phyloP scores from a whole-genome alignment of 257 asterid species.

The Rauvolfia tetraphylla region DNA sequence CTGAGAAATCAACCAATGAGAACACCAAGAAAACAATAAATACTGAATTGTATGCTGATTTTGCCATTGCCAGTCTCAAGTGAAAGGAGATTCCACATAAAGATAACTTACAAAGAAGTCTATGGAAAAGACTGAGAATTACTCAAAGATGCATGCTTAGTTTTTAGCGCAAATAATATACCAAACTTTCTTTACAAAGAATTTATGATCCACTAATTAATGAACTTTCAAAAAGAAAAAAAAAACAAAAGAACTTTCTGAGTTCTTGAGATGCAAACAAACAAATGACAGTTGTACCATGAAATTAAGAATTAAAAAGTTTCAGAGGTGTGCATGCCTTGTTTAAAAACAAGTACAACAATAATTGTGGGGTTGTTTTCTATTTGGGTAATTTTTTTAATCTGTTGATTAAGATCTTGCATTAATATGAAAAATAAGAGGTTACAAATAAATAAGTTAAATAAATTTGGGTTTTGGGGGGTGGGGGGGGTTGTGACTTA shows the following conservation, averaged over 20 bases:
- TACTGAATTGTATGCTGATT: not conserved
- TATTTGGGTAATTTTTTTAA: too few relatives aligned
- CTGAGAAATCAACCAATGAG: constrained; percentile 36
- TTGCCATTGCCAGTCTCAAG: constrained; percentile 18
- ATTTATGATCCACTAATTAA: not conserved
- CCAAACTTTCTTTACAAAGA: not conserved
- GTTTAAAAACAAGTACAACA: too few relatives aligned
- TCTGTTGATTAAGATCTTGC: too few relatives aligned
- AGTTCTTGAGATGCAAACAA: constrained; percentile 12
- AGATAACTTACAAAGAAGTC: not conserved
- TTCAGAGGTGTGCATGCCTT: too few relatives aligned
- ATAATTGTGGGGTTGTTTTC: not conserved
- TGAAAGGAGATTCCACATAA: not conserved
- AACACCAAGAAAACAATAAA: constrained; percentile 25
- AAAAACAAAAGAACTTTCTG: too few relatives aligned
- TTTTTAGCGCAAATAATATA: not conserved
- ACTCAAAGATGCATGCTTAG: not conserved
- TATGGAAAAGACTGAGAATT: too few relatives aligned
- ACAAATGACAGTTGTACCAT: constrained; percentile 1
- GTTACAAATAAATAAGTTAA: too few relatives aligned
- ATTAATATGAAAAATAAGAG: too few relatives aligned
- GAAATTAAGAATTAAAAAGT: too few relatives aligned
- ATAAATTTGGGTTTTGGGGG: too few relatives aligned
- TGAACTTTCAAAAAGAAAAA: too few relatives aligned
- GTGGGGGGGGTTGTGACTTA: too few relatives aligned